phyloP scores from a whole-genome alignment of 208 protist genomes.

The Crithidia acanthocephali region DNA sequence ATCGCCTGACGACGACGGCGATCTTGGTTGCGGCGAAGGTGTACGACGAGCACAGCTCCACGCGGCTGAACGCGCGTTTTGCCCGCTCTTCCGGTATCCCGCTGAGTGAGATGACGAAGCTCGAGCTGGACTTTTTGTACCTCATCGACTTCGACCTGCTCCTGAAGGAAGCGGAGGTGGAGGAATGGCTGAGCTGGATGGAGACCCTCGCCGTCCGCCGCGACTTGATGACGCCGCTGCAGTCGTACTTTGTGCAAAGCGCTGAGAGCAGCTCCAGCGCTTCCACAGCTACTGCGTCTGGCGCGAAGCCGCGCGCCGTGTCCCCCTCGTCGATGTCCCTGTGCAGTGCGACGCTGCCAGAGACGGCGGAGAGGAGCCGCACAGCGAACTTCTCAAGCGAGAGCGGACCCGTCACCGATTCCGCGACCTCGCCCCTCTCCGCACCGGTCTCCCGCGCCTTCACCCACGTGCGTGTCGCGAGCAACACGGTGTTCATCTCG shows the following conservation, averaged over 20 bases:
- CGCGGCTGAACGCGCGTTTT: conserved; percentile 61
- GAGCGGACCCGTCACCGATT: conserved; percentile 1
- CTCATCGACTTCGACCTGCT: conserved; percentile 84
- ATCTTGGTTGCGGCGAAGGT: conserved; percentile 88
- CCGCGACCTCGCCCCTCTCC: conserved; percentile 14
- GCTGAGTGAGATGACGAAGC: conserved; percentile 55
- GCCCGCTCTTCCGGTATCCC: conserved; percentile 61
- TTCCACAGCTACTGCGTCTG: conserved; percentile 1
- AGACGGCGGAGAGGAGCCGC: conserved; percentile 5
- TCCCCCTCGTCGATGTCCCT: not conserved
- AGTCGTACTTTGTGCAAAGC: conserved; percentile 54
- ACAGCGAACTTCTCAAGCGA: conserved; percentile 21
- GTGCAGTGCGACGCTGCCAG: not conserved
- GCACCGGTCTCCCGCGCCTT: conserved; percentile 9
- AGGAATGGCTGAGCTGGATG: conserved; percentile 82
- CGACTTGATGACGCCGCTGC: conserved; percentile 55
- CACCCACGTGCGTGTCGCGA: conserved; percentile 6
- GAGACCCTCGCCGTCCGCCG: conserved; percentile 57
- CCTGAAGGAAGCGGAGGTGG: conserved; percentile 75
- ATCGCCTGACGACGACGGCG: conserved; percentile 67
- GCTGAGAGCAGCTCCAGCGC: conserved; percentile 14
- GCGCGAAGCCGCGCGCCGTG: not conserved
- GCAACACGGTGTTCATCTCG: conserved; percentile 6
- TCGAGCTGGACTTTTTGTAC: conserved; percentile 89
- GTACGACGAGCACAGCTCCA: conserved; percentile 75